These are phyloP conservation scores for Mortierella sp. DNA, from an alignment of 371 early-diverging fungal genomes.

Conservation along the genomic window DNA sequence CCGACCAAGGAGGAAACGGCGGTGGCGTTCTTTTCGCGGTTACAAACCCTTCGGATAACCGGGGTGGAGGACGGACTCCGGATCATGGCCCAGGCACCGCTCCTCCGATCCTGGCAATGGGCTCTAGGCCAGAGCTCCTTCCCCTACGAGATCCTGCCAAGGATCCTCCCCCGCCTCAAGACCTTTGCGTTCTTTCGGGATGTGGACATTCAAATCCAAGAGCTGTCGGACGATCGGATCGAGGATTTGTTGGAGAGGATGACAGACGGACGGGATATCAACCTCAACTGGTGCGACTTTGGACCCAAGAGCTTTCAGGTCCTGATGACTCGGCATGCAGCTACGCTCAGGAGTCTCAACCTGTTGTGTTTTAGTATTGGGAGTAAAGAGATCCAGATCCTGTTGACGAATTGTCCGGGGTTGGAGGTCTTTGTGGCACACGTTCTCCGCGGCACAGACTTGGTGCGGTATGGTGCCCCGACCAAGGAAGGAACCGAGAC, in stretches of 20 bases:
- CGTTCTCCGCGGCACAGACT: not conserved
- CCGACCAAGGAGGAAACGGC: no score
- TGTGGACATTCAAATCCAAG: not conserved
- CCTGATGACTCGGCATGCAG: not conserved
- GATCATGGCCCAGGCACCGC: not conserved
- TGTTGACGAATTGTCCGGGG: not conserved
- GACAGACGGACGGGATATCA: not conserved
- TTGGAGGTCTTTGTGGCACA: not conserved
- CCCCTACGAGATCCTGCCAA: not conserved
- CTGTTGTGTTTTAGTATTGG: not conserved
- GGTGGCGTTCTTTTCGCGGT: not conserved
- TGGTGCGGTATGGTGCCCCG: not conserved
- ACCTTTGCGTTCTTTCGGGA: not conserved
- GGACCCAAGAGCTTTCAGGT: not conserved
- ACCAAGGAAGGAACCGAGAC: not conserved
- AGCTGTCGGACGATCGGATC: not conserved
- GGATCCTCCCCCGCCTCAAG: not conserved
- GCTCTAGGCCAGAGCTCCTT: not conserved
- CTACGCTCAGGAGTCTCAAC: not conserved
- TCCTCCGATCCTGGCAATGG: conserved; percentile 7
- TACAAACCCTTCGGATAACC: not conserved
- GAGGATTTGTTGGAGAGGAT: not conserved
- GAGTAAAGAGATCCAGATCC: not conserved
- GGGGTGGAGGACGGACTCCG: not conserved
- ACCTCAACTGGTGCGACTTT: not conserved